These are phyloP conservation scores for Globomyces pollinis-pini DNA, from an alignment of 192 early-diverging fungal species.

Conservation along the genomic window DNA sequence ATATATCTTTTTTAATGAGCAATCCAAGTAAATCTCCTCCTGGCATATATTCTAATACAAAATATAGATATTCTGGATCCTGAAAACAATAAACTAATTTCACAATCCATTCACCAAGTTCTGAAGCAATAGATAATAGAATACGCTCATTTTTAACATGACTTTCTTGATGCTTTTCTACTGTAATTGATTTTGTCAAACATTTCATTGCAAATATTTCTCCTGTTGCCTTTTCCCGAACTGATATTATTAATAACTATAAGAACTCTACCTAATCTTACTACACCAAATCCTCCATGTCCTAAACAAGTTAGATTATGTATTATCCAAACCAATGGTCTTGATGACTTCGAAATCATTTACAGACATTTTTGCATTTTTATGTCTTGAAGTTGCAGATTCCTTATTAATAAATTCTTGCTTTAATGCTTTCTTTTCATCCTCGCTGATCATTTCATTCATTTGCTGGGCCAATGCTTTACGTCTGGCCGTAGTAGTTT, in stretches of 20 bases:
- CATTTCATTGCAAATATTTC: conserved; percentile 48
- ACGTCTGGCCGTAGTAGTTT: not conserved
- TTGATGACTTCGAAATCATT: conserved; percentile 46
- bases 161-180: conserved; percentile 32
- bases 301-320: conserved; percentile 8
- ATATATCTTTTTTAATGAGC: conserved; percentile 44
- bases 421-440: conserved; percentile 7
- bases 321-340: conserved; percentile 20
- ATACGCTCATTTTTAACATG: conserved; percentile 44
- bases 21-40: conserved; percentile 40
- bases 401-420: conserved; percentile 11
- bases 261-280: too few species aligned
- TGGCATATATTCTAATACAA: conserved; percentile 48
- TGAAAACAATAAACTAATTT: conserved; percentile 41
- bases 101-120: conserved; percentile 40
- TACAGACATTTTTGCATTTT: conserved; percentile 17
- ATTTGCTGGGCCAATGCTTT: conserved; percentile 8
- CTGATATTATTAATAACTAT: too few species aligned
- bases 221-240: conserved; percentile 35
- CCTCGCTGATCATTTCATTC: not conserved
- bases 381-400: conserved; percentile 19
- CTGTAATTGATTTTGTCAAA: conserved; percentile 29
- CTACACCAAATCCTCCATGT: conserved; percentile 54
- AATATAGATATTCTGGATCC: conserved; percentile 43
- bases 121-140: conserved; percentile 29